Base-by-base conservation (phyloP, 306 rosid species). In the Vigna reflexopilosa region DNA sequence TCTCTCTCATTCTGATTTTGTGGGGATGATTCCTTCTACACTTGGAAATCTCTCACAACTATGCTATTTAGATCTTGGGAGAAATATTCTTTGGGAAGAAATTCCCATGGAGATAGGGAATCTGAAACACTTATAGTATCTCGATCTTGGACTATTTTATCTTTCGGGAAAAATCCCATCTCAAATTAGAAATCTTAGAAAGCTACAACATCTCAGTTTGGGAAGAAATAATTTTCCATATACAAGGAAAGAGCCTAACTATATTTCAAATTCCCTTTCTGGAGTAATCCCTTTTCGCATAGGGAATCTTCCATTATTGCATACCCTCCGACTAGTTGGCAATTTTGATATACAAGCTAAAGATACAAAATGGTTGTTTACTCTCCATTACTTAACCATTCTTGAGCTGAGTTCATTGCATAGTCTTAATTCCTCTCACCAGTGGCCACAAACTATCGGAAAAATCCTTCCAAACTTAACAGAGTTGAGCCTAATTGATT, bases 1-100 rank as follows among this genome's bases (percentile, higher is more conserved):
- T 19, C 78, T 79, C 36, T 79, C 58, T 2, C 0, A 0, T 7
- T 2, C 17, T 38, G 0, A 0, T 0, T 48, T 79, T 10, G 2
- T 2, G 3, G 77, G 72, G 65, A 70, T 2, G 4, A 70, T 79
- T 59, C 82, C 82, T 36, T 22, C 19, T 22, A 28, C 36, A 28
- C 2, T 80, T 12, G 73, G 57, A 7, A 40, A 52, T 15, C 48
- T 79, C 2, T 16, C 49, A 52, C 66, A 10, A 1, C 13, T 79
- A 1, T 17, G 0, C 0, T 63, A 50, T 51, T n/a, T 80, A 2
- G 50, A 72, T 17, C n/a, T 80, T 1, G 9, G 7, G 0, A 0
- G 0, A 1, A 57, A 73, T 42, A 0, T n/a, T n/a, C 76, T 72
- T 9, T 0, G 0, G 20, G 61, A 44, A 30, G 6, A 10, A 14